Conservation (phyloP, 768 basidiomycete species). For the Termitomyces sp. region DNA sequence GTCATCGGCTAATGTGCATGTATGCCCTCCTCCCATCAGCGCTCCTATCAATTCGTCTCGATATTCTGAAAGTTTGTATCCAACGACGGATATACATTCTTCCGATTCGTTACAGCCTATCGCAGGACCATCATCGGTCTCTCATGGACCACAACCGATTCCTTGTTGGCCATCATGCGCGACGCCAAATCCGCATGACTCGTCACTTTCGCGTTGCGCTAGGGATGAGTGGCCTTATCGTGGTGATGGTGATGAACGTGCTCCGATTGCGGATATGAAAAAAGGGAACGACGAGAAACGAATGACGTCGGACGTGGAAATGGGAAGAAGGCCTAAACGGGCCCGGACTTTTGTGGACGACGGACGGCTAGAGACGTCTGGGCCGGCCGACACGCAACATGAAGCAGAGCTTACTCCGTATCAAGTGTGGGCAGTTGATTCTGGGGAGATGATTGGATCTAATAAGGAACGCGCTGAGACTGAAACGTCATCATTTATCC, state of each 20-base stretch:
- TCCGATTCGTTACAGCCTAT: neutral
- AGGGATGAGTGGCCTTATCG: too few species aligned
- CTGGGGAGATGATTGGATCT: neutral
- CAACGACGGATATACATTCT: neutral
- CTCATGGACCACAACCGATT: neutral
- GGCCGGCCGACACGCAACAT: neutral
- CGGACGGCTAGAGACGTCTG: too few species aligned
- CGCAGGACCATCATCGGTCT: neutral
- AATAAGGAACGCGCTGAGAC: neutral
- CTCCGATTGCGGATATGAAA: too few species aligned
- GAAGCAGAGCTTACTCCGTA: neutral
- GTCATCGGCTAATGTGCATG: neutral
- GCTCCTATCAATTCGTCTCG: neutral
- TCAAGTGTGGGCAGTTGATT: too few species aligned
- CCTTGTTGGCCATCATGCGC: too few species aligned
- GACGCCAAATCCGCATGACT: too few species aligned
- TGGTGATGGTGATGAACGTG: too few species aligned
- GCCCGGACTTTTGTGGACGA: neutral
- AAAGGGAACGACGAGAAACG: too few species aligned
- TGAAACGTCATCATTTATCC: neutral
- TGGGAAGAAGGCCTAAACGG: neutral
- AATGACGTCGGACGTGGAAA: neutral
- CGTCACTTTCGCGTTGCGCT: too few species aligned
- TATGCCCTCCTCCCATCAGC: neutral
- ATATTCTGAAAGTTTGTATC: neutral